A percentile compares a stretch with the other conserved stretches of the same genome.
Conservation (phyloP, 2,329 filamentous ascomycete genomes). For the Fusarium nodosum region DNA sequence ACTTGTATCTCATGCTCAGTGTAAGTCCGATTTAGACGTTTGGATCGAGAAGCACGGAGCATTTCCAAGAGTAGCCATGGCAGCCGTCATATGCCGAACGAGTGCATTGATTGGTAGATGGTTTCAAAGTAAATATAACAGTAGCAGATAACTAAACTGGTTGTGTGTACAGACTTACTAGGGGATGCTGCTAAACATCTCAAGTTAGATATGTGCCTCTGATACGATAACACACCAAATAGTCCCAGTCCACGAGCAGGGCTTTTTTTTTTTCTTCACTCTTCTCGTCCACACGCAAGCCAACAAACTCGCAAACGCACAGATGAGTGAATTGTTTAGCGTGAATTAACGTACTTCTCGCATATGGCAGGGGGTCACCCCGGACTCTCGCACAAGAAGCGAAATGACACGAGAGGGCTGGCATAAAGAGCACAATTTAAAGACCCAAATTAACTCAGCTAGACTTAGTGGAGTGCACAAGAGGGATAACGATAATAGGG, state of each 20-base stretch:
- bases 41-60: slow-evolving; percentile 45
- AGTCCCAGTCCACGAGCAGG: slow-evolving; percentile 24
- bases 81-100: slow-evolving; percentile 31
- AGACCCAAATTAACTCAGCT: slow-evolving; percentile 45
- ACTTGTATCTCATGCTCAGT: slow-evolving; percentile 10
- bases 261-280: slow-evolving; percentile 27
- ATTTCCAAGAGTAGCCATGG: slow-evolving; percentile 35
- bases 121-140: slow-evolving; percentile 6
- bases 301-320: slow-evolving; percentile 25
- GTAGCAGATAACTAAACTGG: not conserved
- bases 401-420: slow-evolving; percentile 50
- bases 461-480: slow-evolving; percentile 42
- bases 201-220: slow-evolving; percentile 33
- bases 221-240: slow-evolving; percentile 1
- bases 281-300: slow-evolving; percentile 23
- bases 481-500: slow-evolving; percentile 31
- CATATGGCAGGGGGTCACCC: slow-evolving; percentile 44
- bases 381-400: slow-evolving; percentile 51
- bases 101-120: slow-evolving; percentile 43
- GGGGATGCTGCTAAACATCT: slow-evolving; percentile 30
- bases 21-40: slow-evolving; percentile 22
- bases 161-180: slow-evolving; percentile 15
- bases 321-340: slow-evolving; percentile 26
- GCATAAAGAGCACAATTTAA: slow-evolving; percentile 51
- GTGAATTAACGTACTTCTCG: slow-evolving; percentile 26